These are phyloP conservation scores for Nelumbo lutea DNA, from an alignment of 164 flowering plant genomes.

Conservation along the genomic window DNA sequence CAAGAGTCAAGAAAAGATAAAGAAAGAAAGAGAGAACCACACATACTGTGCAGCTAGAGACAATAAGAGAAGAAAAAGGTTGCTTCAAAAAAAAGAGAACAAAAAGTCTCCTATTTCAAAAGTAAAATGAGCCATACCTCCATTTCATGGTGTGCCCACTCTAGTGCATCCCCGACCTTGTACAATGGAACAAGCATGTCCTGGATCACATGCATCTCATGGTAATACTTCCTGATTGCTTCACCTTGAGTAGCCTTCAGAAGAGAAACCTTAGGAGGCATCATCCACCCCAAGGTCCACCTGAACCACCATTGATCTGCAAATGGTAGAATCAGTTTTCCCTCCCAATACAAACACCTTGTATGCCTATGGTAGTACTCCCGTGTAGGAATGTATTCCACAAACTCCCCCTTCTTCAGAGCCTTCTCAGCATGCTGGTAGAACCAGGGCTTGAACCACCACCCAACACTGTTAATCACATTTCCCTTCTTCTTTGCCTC, in stretches of 20 bases:
- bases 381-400: constrained; percentile 95
- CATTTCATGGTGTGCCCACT: constrained; percentile 82
- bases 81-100: too few species aligned
- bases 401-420: constrained; percentile 86
- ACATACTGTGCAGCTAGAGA: too few species aligned
- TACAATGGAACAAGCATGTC: constrained; percentile 99
- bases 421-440: constrained; percentile 92
- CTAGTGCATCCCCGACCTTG: constrained; percentile 94
- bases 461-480: constrained; percentile 66
- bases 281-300: constrained; percentile 84
- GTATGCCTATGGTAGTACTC: constrained; percentile 98
- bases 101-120: too few species aligned
- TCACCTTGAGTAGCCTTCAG: constrained; percentile 99
- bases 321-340: constrained; percentile 95
- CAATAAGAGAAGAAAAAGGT: too few species aligned
- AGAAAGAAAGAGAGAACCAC: neutral
- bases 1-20: neutral
- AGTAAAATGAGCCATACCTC: constrained; percentile 47
- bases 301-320: constrained; percentile 98
- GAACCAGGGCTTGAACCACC: constrained; percentile 99
- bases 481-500: constrained; percentile 94
- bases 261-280: constrained; percentile 98
- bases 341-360: constrained; percentile 97
- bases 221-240: constrained; percentile 94
- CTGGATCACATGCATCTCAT: constrained; percentile 98